Evolutionary conservation across 768 basidiomycete species (phyloP).

Genomic region (Sarcodon aspratus): DNA sequence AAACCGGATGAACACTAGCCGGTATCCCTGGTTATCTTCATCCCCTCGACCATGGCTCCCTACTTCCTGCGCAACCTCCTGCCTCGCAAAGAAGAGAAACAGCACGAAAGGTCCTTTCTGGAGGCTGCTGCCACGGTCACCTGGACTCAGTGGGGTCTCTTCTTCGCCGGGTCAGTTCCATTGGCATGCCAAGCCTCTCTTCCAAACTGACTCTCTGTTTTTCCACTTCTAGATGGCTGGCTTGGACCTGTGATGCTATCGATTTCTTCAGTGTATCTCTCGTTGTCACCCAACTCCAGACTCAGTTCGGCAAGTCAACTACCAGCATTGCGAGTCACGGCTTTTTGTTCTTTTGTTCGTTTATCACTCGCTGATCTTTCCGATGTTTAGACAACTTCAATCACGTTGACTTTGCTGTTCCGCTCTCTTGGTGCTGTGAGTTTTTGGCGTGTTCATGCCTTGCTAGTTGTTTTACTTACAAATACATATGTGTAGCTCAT

Average conservation of each 20-base stretch:
- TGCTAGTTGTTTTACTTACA: not conserved
- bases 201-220: not conserved
- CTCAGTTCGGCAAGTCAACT: slow-evolving; percentile 5
- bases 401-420: slow-evolving; percentile 39
- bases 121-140: slow-evolving; percentile 4
- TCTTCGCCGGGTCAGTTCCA: slow-evolving; percentile 6
- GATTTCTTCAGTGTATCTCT: slow-evolving; percentile 28
- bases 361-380: slow-evolving; percentile 1
- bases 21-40: no score
- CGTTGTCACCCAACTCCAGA: slow-evolving; percentile 4
- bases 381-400: slow-evolving; percentile 18
- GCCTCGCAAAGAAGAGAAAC: slow-evolving; percentile 3
- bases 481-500: slow-evolving; percentile 11
- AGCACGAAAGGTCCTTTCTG: slow-evolving; percentile 1
- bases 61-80: slow-evolving; percentile 10
- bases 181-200: not conserved
- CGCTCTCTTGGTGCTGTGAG: slow-evolving; percentile 20
- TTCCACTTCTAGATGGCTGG: slow-evolving; percentile 17
- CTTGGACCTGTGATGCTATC: slow-evolving; percentile 31
- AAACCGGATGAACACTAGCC: no score
- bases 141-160: slow-evolving; percentile 7
- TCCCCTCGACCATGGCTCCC: no score
- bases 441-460: not conserved
- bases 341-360: no score
- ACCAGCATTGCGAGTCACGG: slow-evolving; percentile 3